Base-by-base conservation (phyloP, 108 stramenopile genomes). In the Cylindrotheca fusiformis region DNA sequence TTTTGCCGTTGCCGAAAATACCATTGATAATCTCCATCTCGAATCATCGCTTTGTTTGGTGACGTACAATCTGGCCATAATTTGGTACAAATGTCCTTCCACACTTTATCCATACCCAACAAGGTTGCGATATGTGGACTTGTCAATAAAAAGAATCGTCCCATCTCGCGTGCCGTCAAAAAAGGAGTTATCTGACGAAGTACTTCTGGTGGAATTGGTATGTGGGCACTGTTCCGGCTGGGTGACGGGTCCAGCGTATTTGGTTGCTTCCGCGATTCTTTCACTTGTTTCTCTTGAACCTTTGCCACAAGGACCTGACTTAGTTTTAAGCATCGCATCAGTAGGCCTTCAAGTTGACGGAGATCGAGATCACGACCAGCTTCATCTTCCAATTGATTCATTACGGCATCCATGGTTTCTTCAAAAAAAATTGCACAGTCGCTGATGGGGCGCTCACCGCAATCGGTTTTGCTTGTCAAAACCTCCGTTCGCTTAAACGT, bases 1-100 rank as follows among this genome's bases (percentile, higher is more conserved):
- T 36, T 58, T 32, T 41, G 57, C 22, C 57, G 57, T 20, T 58
- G 57, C 18, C 57, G 32, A 36, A 58, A 58, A 27, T 36, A 58
- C 10, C 14, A 10, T 31, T 58, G 29, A 41, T 36, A 58, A 19
- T 31, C 28, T 4, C 32, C 19, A 41, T 41, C 14, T 41, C 14
- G 6, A 14, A 10, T 41, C 10, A 10, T 41, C 10, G 6, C 14
- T 6, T 41, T 41, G 36, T 41, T 41, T 6, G 6, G 6, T 6
- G 6, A 10, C 10, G 36, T 41, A 41, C 36, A 41, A 41, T 41
- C 36, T 2, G 57, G 57, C 57, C 57, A 58, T 18, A 58, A n/a
- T n/a, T 36, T 32, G 10, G 22, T 8, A 36, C 57, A 36, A 36
- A 58, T 8, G 18, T 10, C 18, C 32, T 27, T 58, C 57, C 57